These are phyloP conservation scores for Phytophthora cryptogea DNA, from an alignment of 352 stramenopile genomes.

Conservation along the genomic window DNA sequence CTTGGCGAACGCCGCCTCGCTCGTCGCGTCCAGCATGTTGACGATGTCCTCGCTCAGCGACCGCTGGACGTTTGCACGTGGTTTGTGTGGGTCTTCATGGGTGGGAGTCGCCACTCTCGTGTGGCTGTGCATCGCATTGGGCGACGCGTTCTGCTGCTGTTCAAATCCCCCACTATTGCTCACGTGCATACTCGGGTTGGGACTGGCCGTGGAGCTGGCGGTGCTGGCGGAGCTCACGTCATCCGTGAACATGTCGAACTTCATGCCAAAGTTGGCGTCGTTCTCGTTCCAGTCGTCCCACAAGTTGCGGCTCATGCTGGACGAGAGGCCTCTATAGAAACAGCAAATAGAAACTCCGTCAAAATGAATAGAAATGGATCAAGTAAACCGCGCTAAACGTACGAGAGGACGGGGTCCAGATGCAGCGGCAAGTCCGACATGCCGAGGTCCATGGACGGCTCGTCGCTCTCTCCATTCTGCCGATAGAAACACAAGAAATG, in stretches of 20 bases:
- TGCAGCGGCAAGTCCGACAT: constrained; percentile 56
- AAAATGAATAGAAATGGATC: background rate
- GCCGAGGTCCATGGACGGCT: constrained; percentile 50
- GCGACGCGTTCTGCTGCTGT: constrained; percentile 29
- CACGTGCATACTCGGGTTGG: constrained; percentile 30
- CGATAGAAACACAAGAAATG: background rate
- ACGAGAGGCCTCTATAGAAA: constrained; percentile 63
- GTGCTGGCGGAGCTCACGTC: constrained; percentile 40
- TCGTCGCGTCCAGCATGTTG: constrained; percentile 67
- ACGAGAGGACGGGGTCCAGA: constrained; percentile 78
- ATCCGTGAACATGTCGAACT: constrained; percentile 74
- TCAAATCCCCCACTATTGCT: constrained; percentile 10
- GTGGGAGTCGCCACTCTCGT: constrained; percentile 3
- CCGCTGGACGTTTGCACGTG: constrained; percentile 47
- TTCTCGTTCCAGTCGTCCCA: constrained; percentile 91
- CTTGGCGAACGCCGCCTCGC: constrained; percentile 42
- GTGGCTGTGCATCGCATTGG: constrained; percentile 10
- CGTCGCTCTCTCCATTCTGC: constrained; percentile 33
- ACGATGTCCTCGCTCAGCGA: constrained; percentile 83
- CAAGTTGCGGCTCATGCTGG: constrained; percentile 82
- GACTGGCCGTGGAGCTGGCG: constrained; percentile 28
- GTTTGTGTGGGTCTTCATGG: constrained; percentile 26
- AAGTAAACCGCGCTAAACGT: constrained; percentile 13
- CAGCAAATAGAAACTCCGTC: background rate
- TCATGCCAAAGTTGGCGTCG: constrained; percentile 65